A percentile compares a stretch with the other conserved stretches of the same genome.
Evolutionary conservation across 2,329 filamentous ascomycete genomes (phyloP).

Genomic region (Rugonectria rugulosa): DNA sequence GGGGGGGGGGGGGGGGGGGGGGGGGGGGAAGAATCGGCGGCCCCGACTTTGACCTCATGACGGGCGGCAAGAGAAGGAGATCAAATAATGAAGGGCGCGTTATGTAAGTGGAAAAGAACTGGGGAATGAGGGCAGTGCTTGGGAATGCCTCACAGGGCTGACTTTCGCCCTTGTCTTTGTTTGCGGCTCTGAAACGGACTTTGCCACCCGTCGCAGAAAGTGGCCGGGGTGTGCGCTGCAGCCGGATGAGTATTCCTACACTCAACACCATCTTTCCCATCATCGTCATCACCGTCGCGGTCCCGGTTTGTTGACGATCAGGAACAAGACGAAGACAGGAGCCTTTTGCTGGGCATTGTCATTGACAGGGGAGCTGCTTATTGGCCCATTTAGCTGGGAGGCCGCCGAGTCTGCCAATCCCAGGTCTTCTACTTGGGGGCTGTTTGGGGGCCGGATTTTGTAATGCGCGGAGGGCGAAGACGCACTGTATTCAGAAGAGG

Average conservation of each 20-base stretch:
- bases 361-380: not conserved
- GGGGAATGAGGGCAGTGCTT: slow-evolving; percentile 17
- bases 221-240: slow-evolving; percentile 4
- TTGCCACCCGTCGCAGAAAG: slow-evolving; percentile 12
- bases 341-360: not conserved
- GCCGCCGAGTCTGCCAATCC: slow-evolving; percentile 15
- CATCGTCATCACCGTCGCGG: not conserved
- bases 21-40: too few species aligned
- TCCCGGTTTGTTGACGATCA: not conserved
- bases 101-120: too few species aligned
- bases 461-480: not conserved
- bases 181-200: slow-evolving; percentile 8
- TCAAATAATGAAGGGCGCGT: too few species aligned
- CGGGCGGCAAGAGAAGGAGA: too few species aligned
- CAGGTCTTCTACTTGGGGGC: slow-evolving; percentile 5
- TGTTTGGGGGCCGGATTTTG: slow-evolving; percentile 8
- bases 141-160: slow-evolving; percentile 22
- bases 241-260: not conserved
- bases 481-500: not conserved
- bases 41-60: too few species aligned
- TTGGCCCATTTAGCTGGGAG: slow-evolving; percentile 8
- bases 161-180: slow-evolving; percentile 2
- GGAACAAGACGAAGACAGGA: not conserved
- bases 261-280: slow-evolving; percentile 12
- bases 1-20: too few species aligned